These are phyloP conservation scores for Aspergillus versicolor DNA, from an alignment of 2,329 filamentous ascomycete species.

Conservation along the genomic window DNA sequence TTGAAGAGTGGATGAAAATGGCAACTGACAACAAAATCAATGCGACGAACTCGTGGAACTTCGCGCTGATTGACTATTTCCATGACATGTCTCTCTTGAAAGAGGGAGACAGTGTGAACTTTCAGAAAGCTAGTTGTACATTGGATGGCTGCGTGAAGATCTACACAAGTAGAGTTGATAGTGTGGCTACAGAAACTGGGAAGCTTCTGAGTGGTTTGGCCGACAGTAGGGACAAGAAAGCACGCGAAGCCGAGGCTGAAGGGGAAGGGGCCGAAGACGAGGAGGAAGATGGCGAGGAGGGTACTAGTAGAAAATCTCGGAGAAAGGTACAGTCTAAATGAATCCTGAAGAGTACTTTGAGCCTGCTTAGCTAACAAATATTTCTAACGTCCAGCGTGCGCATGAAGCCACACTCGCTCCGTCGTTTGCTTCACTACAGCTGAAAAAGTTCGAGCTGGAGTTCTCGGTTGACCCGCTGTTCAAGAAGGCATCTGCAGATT, in stretches of 20 bases:
- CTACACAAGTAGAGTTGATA: slow-evolving; percentile 97
- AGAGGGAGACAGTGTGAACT: slow-evolving; percentile 96
- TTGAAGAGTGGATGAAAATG: slow-evolving; percentile 99
- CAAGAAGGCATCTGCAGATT: slow-evolving; percentile 97
- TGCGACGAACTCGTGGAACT: slow-evolving; percentile 97
- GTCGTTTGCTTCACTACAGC: slow-evolving; percentile 80
- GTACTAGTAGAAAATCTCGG: slow-evolving; percentile 54
- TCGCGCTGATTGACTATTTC: slow-evolving; percentile 99
- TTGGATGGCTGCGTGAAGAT: slow-evolving; percentile 98
- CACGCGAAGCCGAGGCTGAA: slow-evolving; percentile 60
- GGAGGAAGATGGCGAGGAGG: slow-evolving; percentile 58
- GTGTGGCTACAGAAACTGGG: slow-evolving; percentile 94
- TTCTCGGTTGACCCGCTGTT: slow-evolving; percentile 97
- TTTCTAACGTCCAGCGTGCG: slow-evolving; percentile 63
- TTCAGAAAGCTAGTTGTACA: slow-evolving; percentile 97
- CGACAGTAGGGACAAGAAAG: slow-evolving; percentile 69
- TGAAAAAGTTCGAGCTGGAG: slow-evolving; percentile 97
- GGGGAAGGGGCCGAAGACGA: slow-evolving; percentile 62
- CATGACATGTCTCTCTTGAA: slow-evolving; percentile 98
- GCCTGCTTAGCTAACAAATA: slow-evolving; percentile 22
- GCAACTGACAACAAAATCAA: slow-evolving; percentile 99
- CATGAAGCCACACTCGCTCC: slow-evolving; percentile 91
- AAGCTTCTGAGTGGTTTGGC: slow-evolving; percentile 91
- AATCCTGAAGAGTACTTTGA: not conserved
- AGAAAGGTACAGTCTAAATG: slow-evolving; percentile 62